A percentile compares a stretch with the other conserved stretches of the same genome.
Evolutionary conservation across 2,329 filamentous ascomycete genomes (phyloP).

Genomic region (Leptographium flavum): DNA sequence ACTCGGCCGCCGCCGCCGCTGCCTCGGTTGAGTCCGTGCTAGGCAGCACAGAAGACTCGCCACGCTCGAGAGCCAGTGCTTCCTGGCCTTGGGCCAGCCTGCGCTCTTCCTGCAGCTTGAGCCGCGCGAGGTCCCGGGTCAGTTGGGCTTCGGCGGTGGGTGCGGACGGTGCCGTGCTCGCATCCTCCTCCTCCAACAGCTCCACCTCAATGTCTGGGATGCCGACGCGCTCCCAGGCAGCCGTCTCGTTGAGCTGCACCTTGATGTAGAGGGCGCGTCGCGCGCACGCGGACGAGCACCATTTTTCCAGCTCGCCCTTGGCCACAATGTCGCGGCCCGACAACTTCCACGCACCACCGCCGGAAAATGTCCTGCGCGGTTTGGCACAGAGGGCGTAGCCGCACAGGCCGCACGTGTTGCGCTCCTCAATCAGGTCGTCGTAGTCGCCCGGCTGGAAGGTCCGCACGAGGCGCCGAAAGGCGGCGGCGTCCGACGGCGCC

Average conservation of each 20-base stretch:
- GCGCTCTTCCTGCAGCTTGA: constrained; percentile 30
- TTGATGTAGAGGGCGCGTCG: constrained; percentile 71
- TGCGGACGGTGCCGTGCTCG: not conserved
- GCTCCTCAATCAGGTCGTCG: constrained; percentile 76
- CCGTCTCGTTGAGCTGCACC: constrained; percentile 73
- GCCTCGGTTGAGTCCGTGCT: constrained; percentile 31
- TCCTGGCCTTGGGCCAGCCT: constrained; percentile 24
- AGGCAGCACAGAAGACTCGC: constrained; percentile 30
- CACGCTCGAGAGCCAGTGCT: constrained; percentile 37
- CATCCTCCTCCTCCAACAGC: constrained; percentile 51
- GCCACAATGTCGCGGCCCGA: constrained; percentile 49
- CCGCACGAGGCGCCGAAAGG: constrained; percentile 52
- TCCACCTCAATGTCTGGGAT: constrained; percentile 42
- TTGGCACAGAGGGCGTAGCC: constrained; percentile 70
- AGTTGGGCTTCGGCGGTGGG: constrained; percentile 10
- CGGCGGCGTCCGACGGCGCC: constrained; percentile 42
- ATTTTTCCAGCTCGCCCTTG: constrained; percentile 62
- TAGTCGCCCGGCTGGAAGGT: constrained; percentile 81
- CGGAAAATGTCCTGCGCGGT: constrained; percentile 40
- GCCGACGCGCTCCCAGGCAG: constrained; percentile 67
- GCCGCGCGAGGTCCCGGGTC: constrained; percentile 23
- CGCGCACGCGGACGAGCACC: constrained; percentile 73
- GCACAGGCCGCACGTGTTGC: constrained; percentile 69
- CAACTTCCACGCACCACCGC: constrained; percentile 54
- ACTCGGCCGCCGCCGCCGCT: constrained; percentile 23